Evolutionary conservation across 306 rosid genomes (phyloP).

Genomic region (Spatholobus suberectus): DNA sequence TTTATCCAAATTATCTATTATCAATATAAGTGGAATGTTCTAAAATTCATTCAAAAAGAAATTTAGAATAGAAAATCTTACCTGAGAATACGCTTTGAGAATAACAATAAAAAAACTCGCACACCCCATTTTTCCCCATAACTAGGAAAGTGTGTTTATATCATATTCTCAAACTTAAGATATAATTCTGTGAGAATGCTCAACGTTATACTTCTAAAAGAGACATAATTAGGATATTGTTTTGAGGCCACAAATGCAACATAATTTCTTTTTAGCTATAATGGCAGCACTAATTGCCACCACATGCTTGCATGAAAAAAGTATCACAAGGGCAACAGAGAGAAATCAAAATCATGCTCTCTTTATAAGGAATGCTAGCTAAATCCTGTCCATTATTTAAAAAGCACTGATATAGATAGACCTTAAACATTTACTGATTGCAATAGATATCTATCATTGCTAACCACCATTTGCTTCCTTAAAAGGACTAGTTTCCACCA

Average conservation of each 20-base stretch:
- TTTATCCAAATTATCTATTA: too few relatives aligned
- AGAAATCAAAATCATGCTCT: conserved; percentile 35
- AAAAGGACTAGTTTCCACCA: conserved; percentile 59
- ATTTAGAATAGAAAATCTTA: too few relatives aligned
- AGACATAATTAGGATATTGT: conserved; percentile 44
- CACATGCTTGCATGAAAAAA: conserved; percentile 82
- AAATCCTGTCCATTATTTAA: conserved; percentile 45
- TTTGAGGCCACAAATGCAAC: conserved; percentile 9
- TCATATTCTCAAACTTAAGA: background rate
- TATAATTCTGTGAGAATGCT: background rate
- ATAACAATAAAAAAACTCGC: background rate
- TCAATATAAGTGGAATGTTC: too few relatives aligned
- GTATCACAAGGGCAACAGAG: conserved; percentile 38
- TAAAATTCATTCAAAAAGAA: too few relatives aligned
- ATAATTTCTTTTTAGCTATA: conserved; percentile 44
- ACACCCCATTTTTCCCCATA: background rate
- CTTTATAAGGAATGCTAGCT: conserved; percentile 52
- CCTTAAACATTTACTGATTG: conserved; percentile 60
- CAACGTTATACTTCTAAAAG: conserved; percentile 29
- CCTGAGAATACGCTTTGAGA: background rate
- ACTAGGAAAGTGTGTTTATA: conserved; percentile 23
- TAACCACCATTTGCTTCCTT: conserved; percentile 77
- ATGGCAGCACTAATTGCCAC: conserved; percentile 60
- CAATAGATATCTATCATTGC: conserved; percentile 33
- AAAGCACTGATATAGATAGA: conserved; percentile 50